Evolutionary conservation across 768 basidiomycete genomes (phyloP).

Genomic region (Boletus subparvulus): DNA sequence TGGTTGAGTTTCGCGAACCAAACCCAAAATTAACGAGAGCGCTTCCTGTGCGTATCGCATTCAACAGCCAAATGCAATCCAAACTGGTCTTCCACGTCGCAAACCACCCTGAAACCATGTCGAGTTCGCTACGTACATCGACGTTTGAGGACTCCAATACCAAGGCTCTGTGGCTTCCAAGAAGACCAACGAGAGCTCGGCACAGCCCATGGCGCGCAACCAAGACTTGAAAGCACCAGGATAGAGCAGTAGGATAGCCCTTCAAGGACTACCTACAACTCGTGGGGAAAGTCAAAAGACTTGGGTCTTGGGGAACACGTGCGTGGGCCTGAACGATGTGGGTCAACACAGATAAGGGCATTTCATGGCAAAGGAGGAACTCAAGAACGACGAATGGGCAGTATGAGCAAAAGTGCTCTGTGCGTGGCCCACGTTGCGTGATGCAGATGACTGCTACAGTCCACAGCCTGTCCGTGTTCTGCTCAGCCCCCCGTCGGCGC

Average conservation of each 20-base stretch:
- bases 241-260: conserved; percentile 31
- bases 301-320: conserved; percentile 41
- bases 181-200: conserved; percentile 19
- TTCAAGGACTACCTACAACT: conserved; percentile 17
- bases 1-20: conserved; percentile 13
- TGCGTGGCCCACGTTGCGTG: conserved; percentile 34
- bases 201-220: conserved; percentile 56
- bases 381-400: conserved; percentile 33
- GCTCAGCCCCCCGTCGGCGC: conserved; percentile 35
- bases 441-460: conserved; percentile 2
- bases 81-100: conserved; percentile 23
- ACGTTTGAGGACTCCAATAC: conserved; percentile 50
- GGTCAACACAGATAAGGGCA: conserved; percentile 20
- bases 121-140: conserved; percentile 50
- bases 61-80: conserved; percentile 24
- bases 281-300: conserved; percentile 43
- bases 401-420: conserved; percentile 29
- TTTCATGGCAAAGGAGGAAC: conserved; percentile 7
- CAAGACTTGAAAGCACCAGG: conserved; percentile 53
- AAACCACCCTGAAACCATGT: conserved; percentile 49
- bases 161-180: conserved; percentile 17
- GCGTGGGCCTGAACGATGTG: conserved; percentile 35
- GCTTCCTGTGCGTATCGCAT: conserved; percentile 39
- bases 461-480: conserved; percentile 37
- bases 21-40: conserved; percentile 9